Base-by-base conservation (phyloP, 371 early-diverging fungal genomes). In the Mortierella sp. region DNA sequence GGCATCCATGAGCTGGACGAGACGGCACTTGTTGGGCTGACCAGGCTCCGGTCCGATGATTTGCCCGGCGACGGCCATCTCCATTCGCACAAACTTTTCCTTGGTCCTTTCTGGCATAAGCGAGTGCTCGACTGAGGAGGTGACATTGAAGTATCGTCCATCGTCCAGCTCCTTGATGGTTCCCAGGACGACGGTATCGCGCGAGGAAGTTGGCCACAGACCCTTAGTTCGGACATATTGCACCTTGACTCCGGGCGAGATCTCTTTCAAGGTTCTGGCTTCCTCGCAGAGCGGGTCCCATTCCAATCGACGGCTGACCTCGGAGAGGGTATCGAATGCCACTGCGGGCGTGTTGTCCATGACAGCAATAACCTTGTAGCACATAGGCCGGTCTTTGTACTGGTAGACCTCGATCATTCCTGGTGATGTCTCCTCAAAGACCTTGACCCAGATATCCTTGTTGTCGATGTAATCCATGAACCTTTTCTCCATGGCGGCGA, bases 281-380 rank as follows among this genome's bases (percentile, higher is more conserved):
- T 83, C 73, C n/a, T 89, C 91, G 9, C 87, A 88, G 71, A 91
- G 82, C 31, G 88, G 87, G 47, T 91, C 92, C 92, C 92, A 91
- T 64, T 87, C 87, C 41, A 85, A 72, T 3, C 92, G 76, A 37
- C 86, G 85, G 24, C 66, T 53, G 6, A 88, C 64, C 67, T 90
- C 87, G 31, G 87, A 83, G 41, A 91, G 77, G 26, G 90, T 66
- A 55, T 91, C 92, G 78, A 91, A 92, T 6, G 90, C 84, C 8
- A 87, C 86, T 4, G 70, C 89, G 0, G 90, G 80, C 10, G 80
- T 53, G 26, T 82, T 87, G 47, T 85, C 76, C 52, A 89, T 81
- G 50, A 83, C 82, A 4, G 89, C 86, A 19, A 83, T 74, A 24
- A 90, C 58, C 55, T 89, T 88, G 83, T 89, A 90, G 48, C 90